Percentiles rank a stretch among this genome's conserved stretches.
Conservation (phyloP, 176 grass and related monocot genomes). For the Oryza officinalis region DNA sequence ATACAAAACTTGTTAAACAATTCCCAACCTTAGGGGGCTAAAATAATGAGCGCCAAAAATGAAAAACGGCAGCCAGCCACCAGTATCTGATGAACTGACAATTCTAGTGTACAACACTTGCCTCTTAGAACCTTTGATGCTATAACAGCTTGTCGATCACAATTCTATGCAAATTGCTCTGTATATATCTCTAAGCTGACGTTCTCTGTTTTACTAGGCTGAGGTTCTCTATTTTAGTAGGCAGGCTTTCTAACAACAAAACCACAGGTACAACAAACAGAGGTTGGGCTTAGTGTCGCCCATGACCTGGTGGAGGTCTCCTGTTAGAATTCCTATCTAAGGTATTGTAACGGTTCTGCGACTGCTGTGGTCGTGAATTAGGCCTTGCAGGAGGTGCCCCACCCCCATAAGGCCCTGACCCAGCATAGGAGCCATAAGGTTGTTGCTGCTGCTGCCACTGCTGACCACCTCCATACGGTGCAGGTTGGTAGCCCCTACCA, state of each 20-base stretch:
- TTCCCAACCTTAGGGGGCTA: not conserved
- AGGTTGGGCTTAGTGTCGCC: constrained; percentile 42
- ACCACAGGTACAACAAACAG: constrained; percentile 19
- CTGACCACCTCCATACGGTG: constrained; percentile 50
- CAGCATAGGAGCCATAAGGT: constrained; percentile 39
- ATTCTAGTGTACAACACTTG: constrained; percentile 38
- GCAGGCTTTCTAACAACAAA: constrained; percentile 24
- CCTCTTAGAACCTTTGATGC: constrained; percentile 10
- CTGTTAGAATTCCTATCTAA: constrained; percentile 64
- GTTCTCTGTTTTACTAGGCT: constrained; percentile 1
- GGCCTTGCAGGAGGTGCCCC: constrained; percentile 41
- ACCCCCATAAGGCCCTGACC: constrained; percentile 40
- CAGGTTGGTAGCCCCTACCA: constrained; percentile 42
- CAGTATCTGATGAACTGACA: constrained; percentile 5
- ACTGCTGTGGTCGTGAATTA: constrained; percentile 46
- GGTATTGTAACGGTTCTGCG: constrained; percentile 55
- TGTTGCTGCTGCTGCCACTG: constrained; percentile 60
- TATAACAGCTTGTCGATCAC: constrained; percentile 4
- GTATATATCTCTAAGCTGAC: constrained; percentile 3
- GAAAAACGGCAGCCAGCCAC: constrained; percentile 3
- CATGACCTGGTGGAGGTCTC: constrained; percentile 57
- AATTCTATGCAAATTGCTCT: constrained; percentile 23
- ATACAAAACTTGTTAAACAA: constrained; percentile 23
- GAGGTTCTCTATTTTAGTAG: not conserved
- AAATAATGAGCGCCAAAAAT: constrained; percentile 14